Conservation (phyloP, 1,284 basidiomycete genomes). For the Rhodotorula sp. region DNA sequence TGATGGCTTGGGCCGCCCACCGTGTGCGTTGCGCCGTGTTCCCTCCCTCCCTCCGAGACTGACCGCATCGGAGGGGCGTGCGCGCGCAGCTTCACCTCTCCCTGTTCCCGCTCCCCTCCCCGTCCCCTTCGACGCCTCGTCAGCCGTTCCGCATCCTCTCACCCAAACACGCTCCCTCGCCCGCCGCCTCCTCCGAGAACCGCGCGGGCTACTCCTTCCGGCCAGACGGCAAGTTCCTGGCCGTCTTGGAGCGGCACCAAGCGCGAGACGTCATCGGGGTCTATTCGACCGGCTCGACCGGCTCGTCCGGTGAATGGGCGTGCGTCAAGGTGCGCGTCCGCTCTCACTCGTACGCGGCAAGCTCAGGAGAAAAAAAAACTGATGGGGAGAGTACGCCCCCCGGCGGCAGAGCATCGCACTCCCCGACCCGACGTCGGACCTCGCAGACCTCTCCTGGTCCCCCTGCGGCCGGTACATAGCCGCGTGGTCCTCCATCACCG, state of each 20-base stretch:
- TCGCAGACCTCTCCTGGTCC: constrained; percentile 36
- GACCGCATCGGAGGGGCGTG: too few relatives aligned
- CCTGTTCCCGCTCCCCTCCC: constrained; percentile 25
- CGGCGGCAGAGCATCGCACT: constrained; percentile 38
- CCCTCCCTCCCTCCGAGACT: neutral
- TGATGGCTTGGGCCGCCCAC: constrained; percentile 25
- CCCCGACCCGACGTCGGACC: constrained; percentile 27
- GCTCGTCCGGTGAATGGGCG: neutral
- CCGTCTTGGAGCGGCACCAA: constrained; percentile 38
- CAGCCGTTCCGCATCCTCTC: constrained; percentile 25
- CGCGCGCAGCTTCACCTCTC: constrained; percentile 35
- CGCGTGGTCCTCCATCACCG: constrained; percentile 36
- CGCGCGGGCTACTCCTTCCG: constrained; percentile 22
- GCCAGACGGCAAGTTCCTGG: constrained; percentile 26
- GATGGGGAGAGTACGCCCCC: too few relatives aligned
- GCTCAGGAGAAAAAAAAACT: too few relatives aligned
- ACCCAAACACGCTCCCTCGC: constrained; percentile 25
- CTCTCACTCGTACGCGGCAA: neutral
- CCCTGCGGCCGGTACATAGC: constrained; percentile 42
- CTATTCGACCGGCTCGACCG: constrained; percentile 24
- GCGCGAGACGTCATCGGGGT: constrained; percentile 37
- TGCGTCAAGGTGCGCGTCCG: neutral
- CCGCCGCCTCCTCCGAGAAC: neutral
- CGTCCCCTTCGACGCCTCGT: neutral
- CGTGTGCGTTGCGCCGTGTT: constrained; percentile 10